Base-by-base conservation (phyloP, 192 early-diverging fungal genomes). In the Backusella sp. region DNA sequence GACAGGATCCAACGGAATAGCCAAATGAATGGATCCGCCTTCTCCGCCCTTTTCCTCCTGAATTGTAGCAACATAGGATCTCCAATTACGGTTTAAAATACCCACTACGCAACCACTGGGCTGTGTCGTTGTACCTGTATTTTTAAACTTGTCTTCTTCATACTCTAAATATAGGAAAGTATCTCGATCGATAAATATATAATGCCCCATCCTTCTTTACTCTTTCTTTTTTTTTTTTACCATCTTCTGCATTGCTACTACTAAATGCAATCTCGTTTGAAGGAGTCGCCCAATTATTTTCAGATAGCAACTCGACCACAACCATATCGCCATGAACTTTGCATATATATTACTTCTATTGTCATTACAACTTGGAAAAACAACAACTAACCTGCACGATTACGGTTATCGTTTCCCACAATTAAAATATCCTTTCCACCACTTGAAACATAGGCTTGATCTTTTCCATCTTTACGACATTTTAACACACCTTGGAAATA, bases 31-130 rank as follows among this genome's bases (percentile, higher is more conserved):
- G 23, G 84, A 84, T 28, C 91, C 88, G 49, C 83, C 80, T 23
- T 79, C 66, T 56, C 83, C 83, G 69, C 77, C 73, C 41, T 78
- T 74, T 42, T 86, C 90, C 70, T 92, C 88, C 75, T 93, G 92
- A 26, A 94, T 73, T 2, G 92, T 93, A 6, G 93, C 92, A 11
- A 94, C 93, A 79, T 90, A 94, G 32, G 91, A 86, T 46, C 91
- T 86, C 93, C 93, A 94, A 67, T 88, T 90, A 49, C 92, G 85
- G 36, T 90, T 86, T 11, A 85, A 74, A 8, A 94, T 77, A 9
- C 88, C 90, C 1, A 94, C 87, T 0, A 94, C 91, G 19, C 85
- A 62, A 17, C 87, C 87, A 9, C 82, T 84, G 3, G 86, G 86
- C 37, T 71, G 70, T 15, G 36, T 70, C 15, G 52, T 21, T 30